Evolutionary conservation across 768 basidiomycete species (phyloP), one percentile per base, ranked within the genome.

Genomic region (Leccinum ochraceum): DNA sequence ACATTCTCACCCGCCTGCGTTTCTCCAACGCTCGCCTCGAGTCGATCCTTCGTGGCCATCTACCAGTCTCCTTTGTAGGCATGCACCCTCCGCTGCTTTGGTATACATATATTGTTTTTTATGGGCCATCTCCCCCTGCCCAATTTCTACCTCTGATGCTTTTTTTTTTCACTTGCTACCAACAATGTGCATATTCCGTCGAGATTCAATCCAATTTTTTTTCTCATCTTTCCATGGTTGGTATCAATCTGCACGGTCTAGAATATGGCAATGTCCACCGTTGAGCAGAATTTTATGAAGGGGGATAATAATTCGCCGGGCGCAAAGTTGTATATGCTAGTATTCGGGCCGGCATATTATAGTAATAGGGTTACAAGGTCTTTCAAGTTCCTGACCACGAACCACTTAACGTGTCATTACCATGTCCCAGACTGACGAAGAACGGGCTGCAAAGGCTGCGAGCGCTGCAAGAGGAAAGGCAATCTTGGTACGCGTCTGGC

Each of bases 401-500:
- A 53, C 44, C 54, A 51, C 48, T 46, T 50, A 51, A 57, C 61
- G 67, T 54, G 46, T 56, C 32, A 36, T 54, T 51, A 28, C 56
- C 63, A 74, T 67, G 65, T 65, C 63, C 30, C 63, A 69, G 84
- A 81, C 86, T 26, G 91, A 91, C 67, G 81, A 82, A 54, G 92
- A 94, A 62, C 84, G 92, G 62, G 89, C 90, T 56, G 85, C 84
- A 16, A 92, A 89, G 75, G 84, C 92, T 58, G 92, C 92, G 3
- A 84, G 92, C 62, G 92, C 92, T 58, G 92, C 92, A 3, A 84
- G 92, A 63, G 92, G 89, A 58, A 91, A 89, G 74, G 91, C 89
- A 53, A 69, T 94, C 3, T 17, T 44, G 84, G 92, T 93, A 71
- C 60, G 82, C 74, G 54, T 58, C 54, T 44, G 5, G 30, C 55